Evolutionary conservation across 768 basidiomycete genomes (phyloP), one percentile per base, ranked within the genome.

Genomic region (Strobilomyces dryophilus): DNA sequence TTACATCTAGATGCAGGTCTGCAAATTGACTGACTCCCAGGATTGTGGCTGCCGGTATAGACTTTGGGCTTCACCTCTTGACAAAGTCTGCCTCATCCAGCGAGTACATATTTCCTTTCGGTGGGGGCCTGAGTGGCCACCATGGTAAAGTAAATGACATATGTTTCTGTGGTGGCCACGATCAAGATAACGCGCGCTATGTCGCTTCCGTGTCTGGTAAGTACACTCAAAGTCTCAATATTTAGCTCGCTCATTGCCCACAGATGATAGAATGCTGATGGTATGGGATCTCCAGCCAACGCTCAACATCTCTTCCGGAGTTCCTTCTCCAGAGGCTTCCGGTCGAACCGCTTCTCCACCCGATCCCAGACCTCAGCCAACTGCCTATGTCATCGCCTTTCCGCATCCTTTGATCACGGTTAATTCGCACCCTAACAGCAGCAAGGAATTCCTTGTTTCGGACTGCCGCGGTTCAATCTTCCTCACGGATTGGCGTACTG

Each of bases 261-360:
- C 56, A 89, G 89, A 90, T 59, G 90, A 92, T 71, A 87, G 82
- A 65, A 85, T 87, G 79, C 78, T 90, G 36, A 86, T 90, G 82
- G 82, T 92, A 8, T 92, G 90, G 90, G 89, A 92, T 68, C 76
- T 92, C n/a, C 73, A 79, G 60, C 89, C 89, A 0, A 64, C 73
- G 34, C 50, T 76, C 43, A 70, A 79, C 49, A 72, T 78, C 40
- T 66, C 74, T 34, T 76, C 81, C 12, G 62, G 59, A 20, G 57
- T 60, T 14, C 67, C 70, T 20, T 64, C 53, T 60, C 67, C 74
- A 41, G 68, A 67, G n/a, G 54, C 57, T 39, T 70, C 68, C 3
- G 64, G 61, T 31, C 61, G 65, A 17, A 55, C 62, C 21, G 60
- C 61, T 42, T 66, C 71, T 15, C 63, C 63, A 5, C 61, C 68